These are phyloP conservation scores for Heterobasidion parviporum DNA, from an alignment of 1,284 basidiomycete species.

Conservation along the genomic window DNA sequence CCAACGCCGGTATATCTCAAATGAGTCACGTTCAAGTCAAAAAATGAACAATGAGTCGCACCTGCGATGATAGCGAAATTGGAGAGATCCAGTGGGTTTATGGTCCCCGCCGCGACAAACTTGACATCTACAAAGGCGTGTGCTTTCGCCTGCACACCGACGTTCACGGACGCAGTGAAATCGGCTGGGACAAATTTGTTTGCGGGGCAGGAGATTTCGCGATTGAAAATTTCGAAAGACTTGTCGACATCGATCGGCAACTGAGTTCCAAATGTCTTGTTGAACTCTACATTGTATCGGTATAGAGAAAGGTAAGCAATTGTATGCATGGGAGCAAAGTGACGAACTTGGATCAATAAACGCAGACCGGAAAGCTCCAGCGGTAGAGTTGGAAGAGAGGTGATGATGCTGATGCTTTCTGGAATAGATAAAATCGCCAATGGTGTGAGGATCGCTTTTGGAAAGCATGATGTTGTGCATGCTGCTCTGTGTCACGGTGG, in stretches of 20 bases:
- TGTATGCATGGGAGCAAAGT: not conserved
- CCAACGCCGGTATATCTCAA: no score
- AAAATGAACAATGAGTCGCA: conserved; percentile 1
- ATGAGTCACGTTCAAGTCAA: no score
- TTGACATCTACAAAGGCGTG: conserved; percentile 30
- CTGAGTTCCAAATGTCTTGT: conserved; percentile 20
- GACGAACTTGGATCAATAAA: not conserved
- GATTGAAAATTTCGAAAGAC: conserved; percentile 31
- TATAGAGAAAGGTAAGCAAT: not conserved
- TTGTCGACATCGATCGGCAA: conserved; percentile 25
- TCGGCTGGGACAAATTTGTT: conserved; percentile 11
- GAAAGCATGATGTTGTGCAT: not conserved
- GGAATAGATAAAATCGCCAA: no score
- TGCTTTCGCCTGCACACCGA: conserved; percentile 31
- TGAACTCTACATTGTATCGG: conserved; percentile 9
- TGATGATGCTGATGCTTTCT: no score
- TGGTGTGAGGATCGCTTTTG: not conserved
- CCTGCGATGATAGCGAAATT: conserved; percentile 25
- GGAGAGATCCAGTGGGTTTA: conserved; percentile 30
- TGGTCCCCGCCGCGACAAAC: conserved; percentile 30
- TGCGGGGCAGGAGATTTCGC: conserved; percentile 31
- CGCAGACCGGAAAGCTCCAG: not conserved
- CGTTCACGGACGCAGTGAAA: conserved; percentile 25
- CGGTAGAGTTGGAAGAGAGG: not conserved
- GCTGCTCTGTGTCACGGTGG: not conserved